phyloP scores from a whole-genome alignment of 768 basidiomycete species.

The Artomyces pyxidatus region DNA sequence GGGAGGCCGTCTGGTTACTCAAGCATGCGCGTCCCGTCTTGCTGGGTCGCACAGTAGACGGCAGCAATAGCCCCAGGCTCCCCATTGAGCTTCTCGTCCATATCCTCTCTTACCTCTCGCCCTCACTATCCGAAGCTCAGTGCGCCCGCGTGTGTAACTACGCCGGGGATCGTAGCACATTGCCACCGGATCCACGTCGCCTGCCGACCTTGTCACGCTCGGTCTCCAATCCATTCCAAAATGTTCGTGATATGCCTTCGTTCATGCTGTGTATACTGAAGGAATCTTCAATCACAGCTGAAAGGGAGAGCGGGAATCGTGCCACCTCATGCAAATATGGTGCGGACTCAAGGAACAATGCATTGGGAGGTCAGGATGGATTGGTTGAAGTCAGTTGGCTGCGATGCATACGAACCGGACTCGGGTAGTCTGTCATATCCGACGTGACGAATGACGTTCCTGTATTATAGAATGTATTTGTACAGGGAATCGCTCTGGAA shows the following conservation, averaged over 20 bases:
- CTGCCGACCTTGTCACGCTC: neutral
- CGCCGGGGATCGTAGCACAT: constrained; percentile 38
- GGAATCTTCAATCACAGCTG: constrained; percentile 20
- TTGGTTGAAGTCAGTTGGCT: constrained; percentile 42
- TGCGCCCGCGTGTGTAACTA: constrained; percentile 44
- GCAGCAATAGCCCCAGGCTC: constrained; percentile 21
- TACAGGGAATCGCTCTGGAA: too few relatives aligned
- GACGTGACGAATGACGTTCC: too few relatives aligned
- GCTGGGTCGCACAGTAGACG: constrained; percentile 21
- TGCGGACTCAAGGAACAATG: constrained; percentile 16
- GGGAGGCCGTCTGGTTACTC: constrained; percentile 43
- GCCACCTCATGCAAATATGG: constrained; percentile 5
- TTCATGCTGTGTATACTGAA: constrained; percentile 28
- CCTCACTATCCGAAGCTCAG: constrained; percentile 47
- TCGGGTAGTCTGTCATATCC: constrained; percentile 9
- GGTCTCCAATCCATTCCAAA: constrained; percentile 5
- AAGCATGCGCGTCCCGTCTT: constrained; percentile 42
- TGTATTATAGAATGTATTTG: too few relatives aligned
- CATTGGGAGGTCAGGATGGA: constrained; percentile 34
- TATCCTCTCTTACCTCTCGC: constrained; percentile 51
- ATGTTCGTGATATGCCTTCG: constrained; percentile 15
- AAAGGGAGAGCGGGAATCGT: constrained; percentile 17
- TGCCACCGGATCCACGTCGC: constrained; percentile 25
- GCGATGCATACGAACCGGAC: constrained; percentile 33
- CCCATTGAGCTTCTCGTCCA: constrained; percentile 52